phyloP scores from a whole-genome alignment of 225 moss, liverwort and hornwort species.

The Physcomitrium patens region DNA sequence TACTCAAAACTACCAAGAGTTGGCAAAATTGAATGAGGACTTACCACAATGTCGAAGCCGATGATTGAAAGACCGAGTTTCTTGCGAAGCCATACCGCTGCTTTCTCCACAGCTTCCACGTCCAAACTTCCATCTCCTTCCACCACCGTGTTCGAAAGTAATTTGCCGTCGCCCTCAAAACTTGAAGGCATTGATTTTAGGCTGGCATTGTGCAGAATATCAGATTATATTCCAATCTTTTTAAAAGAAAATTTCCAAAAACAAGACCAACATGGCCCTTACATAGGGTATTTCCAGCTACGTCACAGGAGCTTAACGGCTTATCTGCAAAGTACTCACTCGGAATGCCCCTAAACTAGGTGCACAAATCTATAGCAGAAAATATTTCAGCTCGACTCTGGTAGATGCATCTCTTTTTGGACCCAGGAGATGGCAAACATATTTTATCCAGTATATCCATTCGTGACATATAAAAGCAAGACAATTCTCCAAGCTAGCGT shows the following conservation, averaged over 20 bases:
- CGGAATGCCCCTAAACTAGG: too few species aligned
- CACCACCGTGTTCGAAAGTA: slow-evolving; percentile 50
- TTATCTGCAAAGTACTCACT: too few species aligned
- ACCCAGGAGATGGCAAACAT: not conserved
- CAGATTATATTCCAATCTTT: not conserved
- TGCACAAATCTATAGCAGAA: not conserved
- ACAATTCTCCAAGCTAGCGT: not conserved
- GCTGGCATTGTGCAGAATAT: slow-evolving; percentile 37
- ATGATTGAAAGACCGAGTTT: slow-evolving; percentile 83
- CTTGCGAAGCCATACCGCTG: slow-evolving; percentile 68
- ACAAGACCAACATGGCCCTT: not conserved
- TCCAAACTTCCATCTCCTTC: slow-evolving; percentile 65
- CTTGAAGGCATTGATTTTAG: slow-evolving; percentile 79
- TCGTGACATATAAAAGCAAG: not conserved
- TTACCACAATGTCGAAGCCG: slow-evolving; percentile 95
- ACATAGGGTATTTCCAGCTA: slow-evolving; percentile 1
- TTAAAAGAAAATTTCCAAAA: not conserved
- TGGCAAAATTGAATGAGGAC: not conserved
- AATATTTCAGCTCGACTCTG: not conserved
- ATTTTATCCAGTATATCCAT: not conserved
- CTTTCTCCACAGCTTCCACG: slow-evolving; percentile 65
- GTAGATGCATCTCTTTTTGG: not conserved
- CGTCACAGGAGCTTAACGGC: not conserved
- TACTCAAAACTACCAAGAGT: not conserved
- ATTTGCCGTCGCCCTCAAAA: slow-evolving; percentile 49